Evolutionary conservation across 495 filamentous ascomycete species (phyloP), one percentile per base, ranked within the genome.

Genomic region (Xylaria intraflava): DNA sequence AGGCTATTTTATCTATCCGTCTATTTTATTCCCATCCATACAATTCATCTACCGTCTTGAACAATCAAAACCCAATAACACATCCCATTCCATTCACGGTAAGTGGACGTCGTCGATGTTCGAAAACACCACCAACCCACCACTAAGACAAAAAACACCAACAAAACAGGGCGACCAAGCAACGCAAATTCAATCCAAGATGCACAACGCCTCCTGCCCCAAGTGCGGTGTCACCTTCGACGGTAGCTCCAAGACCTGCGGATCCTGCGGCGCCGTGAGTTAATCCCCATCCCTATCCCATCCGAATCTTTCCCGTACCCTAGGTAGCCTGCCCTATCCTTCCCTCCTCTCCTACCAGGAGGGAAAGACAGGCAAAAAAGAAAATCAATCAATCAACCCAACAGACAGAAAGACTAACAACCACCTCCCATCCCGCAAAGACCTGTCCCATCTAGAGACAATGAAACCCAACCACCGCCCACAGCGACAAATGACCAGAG

Each of bases 221-320:
- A 78, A 74, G 69, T 78, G 75, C 70, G 72, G 73, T 46, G 60
- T 61, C 61, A 55, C 58, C 51, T 65, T 67, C 48, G 60, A 64
- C 47, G 68, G 71, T 47, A 54, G 59, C 14, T 19, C 35, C 62
- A 78, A 78, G 73, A 65, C 68, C 39, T 78, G 75, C 71, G 60
- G 59, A 38, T 57, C 66, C 19, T 78, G 75, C 70, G 73, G 75
- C 16, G 73, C 75, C 56, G 75, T 78, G 71, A 65, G 75, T 68
- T 12, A 23, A 23, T 23, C 35, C 55, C 19, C 46, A 41, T 47
- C 9, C 16, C 17, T 33, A 17, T 31, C 16, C 7, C 20, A 19
- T 41, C 27, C n/a, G n/a, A 19, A 27, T 39, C 16, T 19, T 22
- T 33, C n/a, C 11, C 26, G 4, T n/a, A 23, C 36, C 23, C 6